phyloP scores from a whole-genome alignment of 352 stramenopile genomes.

The Phytophthora nicotianae region DNA sequence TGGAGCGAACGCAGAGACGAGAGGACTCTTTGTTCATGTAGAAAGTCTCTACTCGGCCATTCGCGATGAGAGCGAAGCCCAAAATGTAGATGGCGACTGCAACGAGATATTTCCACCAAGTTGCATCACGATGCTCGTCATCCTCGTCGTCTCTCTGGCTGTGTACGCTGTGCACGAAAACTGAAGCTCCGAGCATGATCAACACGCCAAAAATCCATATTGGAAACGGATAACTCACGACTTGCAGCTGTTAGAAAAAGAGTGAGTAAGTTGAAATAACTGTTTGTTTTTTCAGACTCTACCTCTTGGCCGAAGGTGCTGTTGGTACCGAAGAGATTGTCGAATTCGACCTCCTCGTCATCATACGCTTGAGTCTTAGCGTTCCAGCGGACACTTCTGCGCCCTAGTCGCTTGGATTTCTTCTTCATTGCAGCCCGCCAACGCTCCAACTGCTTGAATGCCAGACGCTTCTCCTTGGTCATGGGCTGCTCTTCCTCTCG shows the following conservation, averaged over 20 bases:
- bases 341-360: constrained; percentile 39
- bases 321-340: constrained; percentile 41
- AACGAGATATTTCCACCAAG: constrained; percentile 79
- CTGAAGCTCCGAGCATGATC: constrained; percentile 55
- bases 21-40: constrained; percentile 56
- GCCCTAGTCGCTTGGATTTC: constrained; percentile 17
- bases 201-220: constrained; percentile 61
- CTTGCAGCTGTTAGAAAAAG: constrained; percentile 39
- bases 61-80: constrained; percentile 47
- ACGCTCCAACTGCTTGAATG: constrained; percentile 44
- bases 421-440: constrained; percentile 44
- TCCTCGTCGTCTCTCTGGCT: constrained; percentile 26
- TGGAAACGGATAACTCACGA: constrained; percentile 63
- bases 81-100: constrained; percentile 55
- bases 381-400: constrained; percentile 20
- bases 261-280: constrained; percentile 5
- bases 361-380: constrained; percentile 31
- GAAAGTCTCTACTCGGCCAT: constrained; percentile 67
- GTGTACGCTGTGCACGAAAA: constrained; percentile 66
- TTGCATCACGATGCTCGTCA: constrained; percentile 1
- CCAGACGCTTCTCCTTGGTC: constrained; percentile 42
- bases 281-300: not conserved
- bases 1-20: constrained; percentile 47
- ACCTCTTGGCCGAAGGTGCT: constrained; percentile 35
- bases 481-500: constrained; percentile 39